phyloP scores from a whole-genome alignment of 2,329 filamentous ascomycete species.

The Rasamsonia emersonii region DNA sequence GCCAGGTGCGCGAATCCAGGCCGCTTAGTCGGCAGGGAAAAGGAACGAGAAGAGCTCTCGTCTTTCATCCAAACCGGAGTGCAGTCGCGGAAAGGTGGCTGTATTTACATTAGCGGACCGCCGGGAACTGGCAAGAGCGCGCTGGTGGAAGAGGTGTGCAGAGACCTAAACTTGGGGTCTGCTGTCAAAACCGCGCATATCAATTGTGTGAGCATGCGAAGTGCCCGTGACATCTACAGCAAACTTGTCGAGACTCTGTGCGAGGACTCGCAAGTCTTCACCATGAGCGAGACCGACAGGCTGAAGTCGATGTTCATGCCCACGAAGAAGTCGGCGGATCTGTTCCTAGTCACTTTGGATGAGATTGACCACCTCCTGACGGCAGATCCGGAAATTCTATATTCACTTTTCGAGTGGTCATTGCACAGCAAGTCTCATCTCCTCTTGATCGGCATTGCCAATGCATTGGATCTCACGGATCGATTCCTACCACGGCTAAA shows the following conservation, averaged over 20 bases:
- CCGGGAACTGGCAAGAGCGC: constrained; percentile 97
- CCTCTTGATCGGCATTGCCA: constrained; percentile 84
- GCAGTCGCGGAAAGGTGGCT: constrained; percentile 58
- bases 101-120: constrained; percentile 89
- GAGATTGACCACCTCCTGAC: constrained; percentile 93
- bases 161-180: constrained; percentile 44
- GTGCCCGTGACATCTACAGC: constrained; percentile 73
- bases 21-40: constrained; percentile 68
- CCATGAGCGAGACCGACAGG: constrained; percentile 58
- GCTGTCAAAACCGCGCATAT: constrained; percentile 65
- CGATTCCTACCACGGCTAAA: constrained; percentile 90
- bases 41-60: constrained; percentile 56
- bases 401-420: constrained; percentile 95
- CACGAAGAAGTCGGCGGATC: constrained; percentile 43
- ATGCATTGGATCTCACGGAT: constrained; percentile 90
- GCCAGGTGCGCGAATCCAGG: constrained; percentile 67
- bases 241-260: constrained; percentile 66
- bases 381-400: constrained; percentile 78
- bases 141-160: constrained; percentile 72
- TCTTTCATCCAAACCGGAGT: constrained; percentile 60
- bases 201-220: constrained; percentile 97
- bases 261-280: constrained; percentile 51
- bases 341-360: constrained; percentile 81
- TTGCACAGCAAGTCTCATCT: constrained; percentile 71
- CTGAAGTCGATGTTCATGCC: constrained; percentile 65